Percentiles rank a stretch among this genome's conserved stretches.
phyloP scores from a whole-genome alignment of 805 yeast species.

The Spathaspora girioi region DNA sequence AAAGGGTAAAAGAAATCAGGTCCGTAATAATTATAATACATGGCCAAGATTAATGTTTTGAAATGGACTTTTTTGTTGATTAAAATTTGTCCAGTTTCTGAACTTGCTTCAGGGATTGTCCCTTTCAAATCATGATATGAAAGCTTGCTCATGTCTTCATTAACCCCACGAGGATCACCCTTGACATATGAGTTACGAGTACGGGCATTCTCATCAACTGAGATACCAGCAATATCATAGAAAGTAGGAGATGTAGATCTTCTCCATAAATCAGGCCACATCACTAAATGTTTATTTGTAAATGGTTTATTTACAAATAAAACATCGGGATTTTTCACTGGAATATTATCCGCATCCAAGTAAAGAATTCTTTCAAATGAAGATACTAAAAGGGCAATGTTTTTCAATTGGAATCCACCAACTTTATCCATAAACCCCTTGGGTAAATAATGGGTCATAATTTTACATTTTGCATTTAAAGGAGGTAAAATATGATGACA shows the following conservation, averaged over 20 bases:
- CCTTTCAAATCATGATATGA: constrained; percentile 28
- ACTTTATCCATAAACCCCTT: constrained; percentile 15
- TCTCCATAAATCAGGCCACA: constrained; percentile 44
- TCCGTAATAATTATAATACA: constrained; percentile 38
- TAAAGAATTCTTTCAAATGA: constrained; percentile 33
- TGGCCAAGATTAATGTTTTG: constrained; percentile 27
- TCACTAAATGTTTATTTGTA: constrained; percentile 20
- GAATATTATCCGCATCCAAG: constrained; percentile 39
- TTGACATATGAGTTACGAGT: constrained; percentile 25
- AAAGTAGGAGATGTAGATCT: constrained; percentile 34
- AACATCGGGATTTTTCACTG: constrained; percentile 32
- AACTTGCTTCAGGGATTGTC: constrained; percentile 33
- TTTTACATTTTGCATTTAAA: constrained; percentile 32
- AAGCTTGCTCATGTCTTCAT: constrained; percentile 6
- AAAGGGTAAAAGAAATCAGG: constrained; percentile 35
- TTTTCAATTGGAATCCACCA: constrained; percentile 32
- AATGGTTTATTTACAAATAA: constrained; percentile 34
- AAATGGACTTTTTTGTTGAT: constrained; percentile 31
- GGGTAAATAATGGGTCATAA: constrained; percentile 47
- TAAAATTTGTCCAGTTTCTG: constrained; percentile 38
- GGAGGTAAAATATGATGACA: constrained; percentile 30
- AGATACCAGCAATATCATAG: constrained; percentile 31
- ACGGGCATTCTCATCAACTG: constrained; percentile 15
- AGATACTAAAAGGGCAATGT: constrained; percentile 32
- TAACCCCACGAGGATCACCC: constrained; percentile 23